Evolutionary conservation across 345 rosid genomes (phyloP), one percentile per base, ranked within the genome.

Genomic region (Eucalyptus sideroxylon): DNA sequence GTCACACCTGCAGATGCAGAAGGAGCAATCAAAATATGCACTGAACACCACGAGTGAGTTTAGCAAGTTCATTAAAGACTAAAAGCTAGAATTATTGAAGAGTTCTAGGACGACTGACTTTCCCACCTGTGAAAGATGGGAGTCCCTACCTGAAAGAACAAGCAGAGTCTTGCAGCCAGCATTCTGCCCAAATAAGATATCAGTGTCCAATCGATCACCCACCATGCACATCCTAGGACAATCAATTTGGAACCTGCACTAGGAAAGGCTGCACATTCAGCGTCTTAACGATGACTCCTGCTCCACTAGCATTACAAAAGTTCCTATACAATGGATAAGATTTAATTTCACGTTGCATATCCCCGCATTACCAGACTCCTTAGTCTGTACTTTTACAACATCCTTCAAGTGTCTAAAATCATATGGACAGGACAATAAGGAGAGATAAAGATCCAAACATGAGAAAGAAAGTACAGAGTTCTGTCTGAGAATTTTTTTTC

Each of bases 191-290:
- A 95, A 98, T 88, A 97, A 91, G 83, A 98, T 95, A 92, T 98
- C 99, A 7, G 99, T 97, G 93, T 98, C 99, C 86, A 97, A 90
- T 92, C 98, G 92, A 92, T 97, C 99, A 62, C 99, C 99, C 89
- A 98, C 98, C 98, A 97, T 97, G 88, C 99, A 98, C 98, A 98
- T 98, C 92, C 92, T 94, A 21, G 98, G 91, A 88, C 96, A 93
- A 65, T 89, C 91, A 80, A 96, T 93, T 27, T 94, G 87, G 86
- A 94, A 96, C 87, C 91, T 89, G 89, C 83, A 77, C 45, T 37
- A 21, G 45, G 82, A 77, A 37, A 77, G 47, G 0, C 45, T 37
- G 45, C 83, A 3, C 45, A 21, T 77, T 77, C 15, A 77, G 45
- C 27, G 1, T 37, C 83, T 77, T 77, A 77, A 3, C 0, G 27